Base-by-base conservation (phyloP, 1,284 basidiomycete genomes). In the Neonothopanus nambi region DNA sequence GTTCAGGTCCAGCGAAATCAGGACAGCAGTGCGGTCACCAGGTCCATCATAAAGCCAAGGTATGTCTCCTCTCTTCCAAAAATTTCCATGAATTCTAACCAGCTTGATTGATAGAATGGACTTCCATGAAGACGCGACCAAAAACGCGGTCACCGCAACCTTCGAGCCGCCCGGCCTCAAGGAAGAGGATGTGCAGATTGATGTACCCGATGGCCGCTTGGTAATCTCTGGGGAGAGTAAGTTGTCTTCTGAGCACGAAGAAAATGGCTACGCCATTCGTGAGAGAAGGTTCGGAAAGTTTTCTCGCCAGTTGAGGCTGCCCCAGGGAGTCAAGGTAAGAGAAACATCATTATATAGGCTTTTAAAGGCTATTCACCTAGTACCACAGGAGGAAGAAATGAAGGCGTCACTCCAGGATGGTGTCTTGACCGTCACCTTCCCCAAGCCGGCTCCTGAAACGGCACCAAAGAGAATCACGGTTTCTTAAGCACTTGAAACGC, bases 401-500 rank as follows among this genome's bases (percentile, higher is more conserved):
- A 63, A 60, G 23, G 64, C 64, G 1, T n/a, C 24, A 15, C 60
- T 66, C 60, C 62, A 64, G 9, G 39, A 61, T 42, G 65, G 64
- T 0, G 56, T 64, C n/a, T 52, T 66, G 38, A 52, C 53, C 1
- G 58, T 65, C 20, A 61, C 56, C 5, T 66, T 65, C 58, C 65
- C 63, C 6, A 11, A 28, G 26, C 5, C 26, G 11, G 26, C 26
- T 11, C 26, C 26, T 5, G 11, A 28, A 28, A 28, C 26, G n/a
- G n/a, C n/a, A n/a, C n/a, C n/a, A n/a, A n/a, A n/a, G n/a, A n/a
- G n/a, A n/a, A n/a, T n/a, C n/a, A n/a, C n/a, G n/a, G n/a, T n/a
- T n/a, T n/a, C n/a, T n/a, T n/a, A n/a, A n/a, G n/a, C n/a, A n/a
- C n/a, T n/a, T n/a, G n/a, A n/a, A n/a, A n/a, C n/a, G n/a, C n/a